Percentiles rank a stretch among this genome's conserved stretches.
phyloP scores from a whole-genome alignment of 768 basidiomycete genomes.

The Suillus weaverae region DNA sequence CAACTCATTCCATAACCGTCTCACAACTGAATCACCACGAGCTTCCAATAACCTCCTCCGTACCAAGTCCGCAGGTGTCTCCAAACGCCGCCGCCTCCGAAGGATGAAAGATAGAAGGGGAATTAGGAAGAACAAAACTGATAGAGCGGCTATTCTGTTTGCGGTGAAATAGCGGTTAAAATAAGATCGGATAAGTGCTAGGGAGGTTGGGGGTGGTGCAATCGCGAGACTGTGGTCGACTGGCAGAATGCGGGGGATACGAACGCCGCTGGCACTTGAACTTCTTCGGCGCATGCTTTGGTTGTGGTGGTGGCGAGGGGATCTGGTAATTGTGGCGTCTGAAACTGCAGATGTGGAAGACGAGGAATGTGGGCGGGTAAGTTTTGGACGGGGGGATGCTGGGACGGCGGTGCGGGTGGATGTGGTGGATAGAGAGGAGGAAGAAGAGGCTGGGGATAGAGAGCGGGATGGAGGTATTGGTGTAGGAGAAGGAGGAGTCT shows the following conservation, averaged over 20 bases:
- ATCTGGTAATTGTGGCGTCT: constrained; percentile 26
- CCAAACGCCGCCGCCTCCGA: constrained; percentile 44
- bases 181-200: constrained; percentile 48
- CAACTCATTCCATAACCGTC: constrained; percentile 53
- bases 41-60: constrained; percentile 50
- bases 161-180: constrained; percentile 48
- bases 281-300: constrained; percentile 13
- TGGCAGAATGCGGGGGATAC: constrained; percentile 9
- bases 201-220: constrained; percentile 21
- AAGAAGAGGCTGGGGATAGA: constrained; percentile 54
- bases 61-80: constrained; percentile 50
- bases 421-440: constrained; percentile 69
- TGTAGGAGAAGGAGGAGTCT: constrained; percentile 21
- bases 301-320: constrained; percentile 8
- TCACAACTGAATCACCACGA: constrained; percentile 36
- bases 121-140: constrained; percentile 40
- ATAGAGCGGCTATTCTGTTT: constrained; percentile 48
- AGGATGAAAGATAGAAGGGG: constrained; percentile 48
- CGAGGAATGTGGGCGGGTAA: constrained; percentile 14
- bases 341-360: constrained; percentile 28
- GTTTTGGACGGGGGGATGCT: constrained; percentile 15
- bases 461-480: constrained; percentile 29
- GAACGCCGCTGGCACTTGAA: constrained; percentile 18
- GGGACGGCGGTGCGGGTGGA: constrained; percentile 76
- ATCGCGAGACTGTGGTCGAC: constrained; percentile 12